Evolutionary conservation across 192 early-diverging fungal genomes (phyloP).

Genomic region (Paraglomus occultum): DNA sequence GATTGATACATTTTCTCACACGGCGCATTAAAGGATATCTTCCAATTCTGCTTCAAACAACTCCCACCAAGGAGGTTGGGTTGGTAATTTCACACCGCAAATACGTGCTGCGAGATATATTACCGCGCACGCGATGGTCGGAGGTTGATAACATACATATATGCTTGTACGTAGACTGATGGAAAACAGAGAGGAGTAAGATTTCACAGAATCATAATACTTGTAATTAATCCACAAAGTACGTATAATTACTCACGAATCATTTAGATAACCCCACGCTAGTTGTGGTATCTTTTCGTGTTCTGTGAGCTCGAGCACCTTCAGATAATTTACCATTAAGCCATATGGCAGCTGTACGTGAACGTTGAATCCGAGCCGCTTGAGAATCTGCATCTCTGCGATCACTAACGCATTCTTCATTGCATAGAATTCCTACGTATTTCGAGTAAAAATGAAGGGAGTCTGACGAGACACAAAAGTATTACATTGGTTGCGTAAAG

Average conservation of each 20-base stretch:
- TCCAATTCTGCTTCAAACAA: conserved; percentile 74
- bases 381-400: conserved; percentile 87
- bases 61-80: conserved; percentile 79
- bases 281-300: conserved; percentile 75
- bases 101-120: conserved; percentile 80
- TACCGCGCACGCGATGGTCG: conserved; percentile 81
- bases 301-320: conserved; percentile 71
- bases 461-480: conserved; percentile 4
- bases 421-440: conserved; percentile 62
- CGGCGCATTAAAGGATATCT: conserved; percentile 46
- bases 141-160: conserved; percentile 73
- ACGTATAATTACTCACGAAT: conserved; percentile 52
- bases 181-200: neutral
- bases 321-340: conserved; percentile 91
- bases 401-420: conserved; percentile 77
- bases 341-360: conserved; percentile 97
- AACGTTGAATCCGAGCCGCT: conserved; percentile 89
- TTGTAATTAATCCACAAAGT: neutral
- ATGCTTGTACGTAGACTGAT: conserved; percentile 69
- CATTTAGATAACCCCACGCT: conserved; percentile 96
- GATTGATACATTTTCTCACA: conserved; percentile 22
- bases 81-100: conserved; percentile 64
- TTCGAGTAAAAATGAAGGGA: neutral
- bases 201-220: neutral
- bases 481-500: neutral